Evolutionary conservation across 2,329 filamentous ascomycete species (phyloP).

Genomic region (Fonsecaea pugnacius): DNA sequence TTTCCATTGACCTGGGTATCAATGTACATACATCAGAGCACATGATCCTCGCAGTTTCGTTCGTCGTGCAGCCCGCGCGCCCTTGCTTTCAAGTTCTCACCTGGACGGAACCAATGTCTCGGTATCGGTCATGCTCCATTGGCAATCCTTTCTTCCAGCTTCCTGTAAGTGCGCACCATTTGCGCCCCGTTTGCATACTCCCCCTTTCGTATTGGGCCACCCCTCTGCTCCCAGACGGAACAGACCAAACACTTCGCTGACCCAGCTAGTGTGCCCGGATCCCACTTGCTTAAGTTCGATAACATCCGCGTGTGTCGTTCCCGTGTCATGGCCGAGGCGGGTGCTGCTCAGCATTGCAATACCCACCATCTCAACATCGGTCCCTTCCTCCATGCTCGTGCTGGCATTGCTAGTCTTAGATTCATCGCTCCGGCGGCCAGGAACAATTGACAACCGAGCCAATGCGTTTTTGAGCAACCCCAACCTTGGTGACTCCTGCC

Average conservation of each 20-base stretch:
- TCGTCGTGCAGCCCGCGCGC: not conserved
- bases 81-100: not conserved
- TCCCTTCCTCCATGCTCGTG: conserved; percentile 16
- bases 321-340: not conserved
- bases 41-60: not conserved
- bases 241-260: conserved; percentile 25
- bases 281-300: conserved; percentile 8
- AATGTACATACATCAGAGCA: conserved; percentile 1
- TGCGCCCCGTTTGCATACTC: conserved; percentile 24
- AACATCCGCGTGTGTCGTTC: conserved; percentile 17
- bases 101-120: not conserved
- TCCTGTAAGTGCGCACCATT: conserved; percentile 23
- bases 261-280: conserved; percentile 26
- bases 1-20: not conserved
- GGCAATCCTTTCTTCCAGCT: conserved; percentile 22
- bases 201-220: conserved; percentile 17
- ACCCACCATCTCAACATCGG: conserved; percentile 19
- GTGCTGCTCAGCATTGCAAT: conserved; percentile 7
- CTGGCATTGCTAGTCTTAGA: conserved; percentile 22
- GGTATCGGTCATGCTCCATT: conserved; percentile 7
- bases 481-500: conserved; percentile 12
- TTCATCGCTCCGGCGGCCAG: conserved; percentile 25
- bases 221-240: conserved; percentile 25
- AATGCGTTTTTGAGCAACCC: conserved; percentile 16
- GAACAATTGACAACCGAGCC: conserved; percentile 8